Conservation (phyloP, 2,329 filamentous ascomycete genomes). For the Huntiella omanensis region DNA sequence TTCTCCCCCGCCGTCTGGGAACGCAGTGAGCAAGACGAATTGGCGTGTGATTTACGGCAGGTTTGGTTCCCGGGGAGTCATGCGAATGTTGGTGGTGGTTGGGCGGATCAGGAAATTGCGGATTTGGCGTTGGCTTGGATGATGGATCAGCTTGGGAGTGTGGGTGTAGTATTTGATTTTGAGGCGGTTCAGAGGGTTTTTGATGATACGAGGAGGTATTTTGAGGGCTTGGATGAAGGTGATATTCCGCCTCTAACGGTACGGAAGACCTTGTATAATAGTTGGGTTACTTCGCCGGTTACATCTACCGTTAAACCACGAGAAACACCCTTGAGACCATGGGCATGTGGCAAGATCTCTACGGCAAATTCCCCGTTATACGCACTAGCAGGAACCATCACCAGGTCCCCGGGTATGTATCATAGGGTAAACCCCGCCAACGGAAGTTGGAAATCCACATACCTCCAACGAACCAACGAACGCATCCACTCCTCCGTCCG, state of each 20-base stretch:
- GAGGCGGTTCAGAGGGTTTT: slow-evolving; percentile 17
- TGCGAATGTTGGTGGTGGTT: slow-evolving; percentile 52
- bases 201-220: slow-evolving; percentile 15
- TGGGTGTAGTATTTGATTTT: slow-evolving; percentile 30
- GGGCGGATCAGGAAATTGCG: slow-evolving; percentile 27
- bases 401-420: slow-evolving; percentile 30
- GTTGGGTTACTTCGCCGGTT: neutral
- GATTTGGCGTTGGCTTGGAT: slow-evolving; percentile 27
- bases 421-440: slow-evolving; percentile 24
- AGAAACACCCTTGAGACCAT: slow-evolving; percentile 21
- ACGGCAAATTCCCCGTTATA: slow-evolving; percentile 24
- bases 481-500: slow-evolving; percentile 35
- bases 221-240: slow-evolving; percentile 23
- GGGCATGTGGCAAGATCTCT: slow-evolving; percentile 27
- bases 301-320: too few species aligned
- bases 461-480: slow-evolving; percentile 34
- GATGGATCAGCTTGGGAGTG: slow-evolving; percentile 34
- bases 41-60: slow-evolving; percentile 24
- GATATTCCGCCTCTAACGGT: slow-evolving; percentile 26
- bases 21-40: slow-evolving; percentile 13
- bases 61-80: slow-evolving; percentile 56
- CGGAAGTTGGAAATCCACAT: slow-evolving; percentile 19
- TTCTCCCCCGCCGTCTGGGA: slow-evolving; percentile 40
- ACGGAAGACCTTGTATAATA: slow-evolving; percentile 17
- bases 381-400: slow-evolving; percentile 23